Evolutionary conservation across 352 stramenopile genomes (phyloP).

Genomic region (Globisporangium nodosum): DNA sequence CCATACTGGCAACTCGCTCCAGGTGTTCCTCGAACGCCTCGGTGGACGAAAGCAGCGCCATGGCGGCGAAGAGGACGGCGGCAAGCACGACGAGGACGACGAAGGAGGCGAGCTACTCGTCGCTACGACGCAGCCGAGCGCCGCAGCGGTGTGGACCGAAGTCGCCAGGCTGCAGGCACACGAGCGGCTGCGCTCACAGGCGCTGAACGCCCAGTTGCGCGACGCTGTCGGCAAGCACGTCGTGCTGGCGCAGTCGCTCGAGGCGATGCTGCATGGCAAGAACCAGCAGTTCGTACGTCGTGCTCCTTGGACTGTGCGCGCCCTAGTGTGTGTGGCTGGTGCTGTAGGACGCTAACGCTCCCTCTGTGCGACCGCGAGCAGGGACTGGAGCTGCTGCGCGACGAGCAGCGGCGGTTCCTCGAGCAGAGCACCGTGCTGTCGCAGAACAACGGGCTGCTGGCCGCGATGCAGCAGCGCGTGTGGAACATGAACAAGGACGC

Average conservation of each 20-base stretch:
- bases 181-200: constrained; percentile 27
- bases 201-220: constrained; percentile 39
- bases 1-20: background rate
- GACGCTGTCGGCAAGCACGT: constrained; percentile 29
- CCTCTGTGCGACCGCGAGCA: background rate
- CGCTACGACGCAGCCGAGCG: constrained; percentile 1
- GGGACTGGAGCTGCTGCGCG: constrained; percentile 2
- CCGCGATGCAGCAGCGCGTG: background rate
- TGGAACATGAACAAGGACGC: background rate
- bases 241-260: constrained; percentile 31
- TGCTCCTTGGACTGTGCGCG: background rate
- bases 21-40: background rate
- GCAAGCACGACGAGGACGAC: background rate
- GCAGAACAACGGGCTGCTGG: background rate
- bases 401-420: constrained; percentile 5
- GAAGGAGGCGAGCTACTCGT: background rate
- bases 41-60: background rate
- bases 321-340: constrained; percentile 14
- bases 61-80: background rate
- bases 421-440: background rate
- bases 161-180: constrained; percentile 31
- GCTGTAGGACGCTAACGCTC: background rate
- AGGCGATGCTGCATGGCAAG: constrained; percentile 28
- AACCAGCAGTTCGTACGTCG: constrained; percentile 1
- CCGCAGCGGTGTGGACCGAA: constrained; percentile 26